Conservation (phyloP, 352 stramenopile genomes). For the Phytophthora brassicae region DNA sequence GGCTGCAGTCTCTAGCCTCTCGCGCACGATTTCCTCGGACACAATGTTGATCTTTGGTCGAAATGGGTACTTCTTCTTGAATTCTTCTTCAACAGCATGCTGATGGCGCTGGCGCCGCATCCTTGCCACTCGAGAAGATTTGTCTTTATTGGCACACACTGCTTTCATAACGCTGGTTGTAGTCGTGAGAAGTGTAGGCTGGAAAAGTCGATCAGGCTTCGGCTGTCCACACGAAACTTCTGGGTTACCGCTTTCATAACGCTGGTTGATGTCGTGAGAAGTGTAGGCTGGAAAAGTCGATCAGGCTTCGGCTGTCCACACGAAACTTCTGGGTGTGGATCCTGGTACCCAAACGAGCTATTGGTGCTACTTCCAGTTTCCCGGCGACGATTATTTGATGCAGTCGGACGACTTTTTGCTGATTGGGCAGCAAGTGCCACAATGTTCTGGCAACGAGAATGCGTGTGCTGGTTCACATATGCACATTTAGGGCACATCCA, state of each 20-base stretch:
- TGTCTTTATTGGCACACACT: slow-evolving; percentile 48
- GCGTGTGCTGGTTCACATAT: slow-evolving; percentile 55
- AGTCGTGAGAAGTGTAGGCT: slow-evolving; percentile 56
- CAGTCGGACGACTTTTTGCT: slow-evolving; percentile 2
- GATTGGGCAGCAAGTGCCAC: slow-evolving; percentile 27
- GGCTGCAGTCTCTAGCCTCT: slow-evolving; percentile 58
- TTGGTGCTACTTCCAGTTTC: slow-evolving; percentile 29
- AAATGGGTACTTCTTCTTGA: slow-evolving; percentile 68
- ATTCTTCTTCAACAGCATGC: slow-evolving; percentile 64
- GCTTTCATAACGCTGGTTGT: slow-evolving; percentile 29
- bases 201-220: slow-evolving; percentile 68
- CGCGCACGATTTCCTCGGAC: slow-evolving; percentile 72
- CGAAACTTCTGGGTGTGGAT: slow-evolving; percentile 29
- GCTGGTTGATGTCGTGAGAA: slow-evolving; percentile 38
- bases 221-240: slow-evolving; percentile 54
- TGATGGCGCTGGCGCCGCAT: slow-evolving; percentile 52
- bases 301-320: slow-evolving; percentile 63
- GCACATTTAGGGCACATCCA: slow-evolving; percentile 85
- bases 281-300: slow-evolving; percentile 69
- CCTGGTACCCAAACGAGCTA: slow-evolving; percentile 24
- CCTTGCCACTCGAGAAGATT: slow-evolving; percentile 32
- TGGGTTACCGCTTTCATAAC: too few relatives aligned
- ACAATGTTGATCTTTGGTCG: slow-evolving; percentile 71
- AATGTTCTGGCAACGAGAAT: slow-evolving; percentile 64
- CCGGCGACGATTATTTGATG: slow-evolving; percentile 6